Conservation (phyloP, 768 basidiomycete genomes). For the Serendipita sp. region DNA sequence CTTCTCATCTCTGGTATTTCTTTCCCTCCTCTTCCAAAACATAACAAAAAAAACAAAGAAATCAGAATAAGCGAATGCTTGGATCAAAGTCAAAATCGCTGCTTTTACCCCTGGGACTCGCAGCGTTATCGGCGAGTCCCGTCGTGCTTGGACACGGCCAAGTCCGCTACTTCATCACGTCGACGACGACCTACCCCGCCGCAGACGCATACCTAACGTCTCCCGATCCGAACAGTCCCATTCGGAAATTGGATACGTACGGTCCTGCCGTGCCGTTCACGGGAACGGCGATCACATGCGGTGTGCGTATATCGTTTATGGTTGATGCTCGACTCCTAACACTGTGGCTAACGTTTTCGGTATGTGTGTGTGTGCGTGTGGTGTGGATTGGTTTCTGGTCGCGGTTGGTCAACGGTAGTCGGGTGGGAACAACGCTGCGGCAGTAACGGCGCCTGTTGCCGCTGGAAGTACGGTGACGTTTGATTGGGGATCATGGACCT, state of each 20-base stretch:
- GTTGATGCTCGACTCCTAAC: too few relatives aligned
- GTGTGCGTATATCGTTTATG: not conserved
- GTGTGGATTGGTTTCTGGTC: not conserved
- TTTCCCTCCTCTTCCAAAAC: too few relatives aligned
- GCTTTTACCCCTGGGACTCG: too few relatives aligned
- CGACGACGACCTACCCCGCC: slow-evolving; percentile 8
- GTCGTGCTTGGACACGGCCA: slow-evolving; percentile 8
- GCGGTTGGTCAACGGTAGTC: not conserved
- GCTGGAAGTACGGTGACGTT: slow-evolving; percentile 11
- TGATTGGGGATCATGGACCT: slow-evolving; percentile 11
- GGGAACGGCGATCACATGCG: slow-evolving; percentile 9
- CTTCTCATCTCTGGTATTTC: too few relatives aligned
- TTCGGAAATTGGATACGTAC: slow-evolving; percentile 9
- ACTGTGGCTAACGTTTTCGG: not conserved
- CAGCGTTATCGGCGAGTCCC: not conserved
- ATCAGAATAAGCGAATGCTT: too few relatives aligned
- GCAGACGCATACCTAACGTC: slow-evolving; percentile 10
- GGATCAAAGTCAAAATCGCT: too few relatives aligned
- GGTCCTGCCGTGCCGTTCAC: slow-evolving; percentile 10
- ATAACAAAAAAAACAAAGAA: too few relatives aligned
- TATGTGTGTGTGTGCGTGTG: not conserved
- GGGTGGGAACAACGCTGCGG: slow-evolving; percentile 10
- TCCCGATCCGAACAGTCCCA: slow-evolving; percentile 10
- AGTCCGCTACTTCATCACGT: slow-evolving; percentile 10
- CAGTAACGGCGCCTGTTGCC: slow-evolving; percentile 5